These are phyloP conservation scores for Nicotiana paniculata DNA, from an alignment of 257 asterid species.

Conservation along the genomic window DNA sequence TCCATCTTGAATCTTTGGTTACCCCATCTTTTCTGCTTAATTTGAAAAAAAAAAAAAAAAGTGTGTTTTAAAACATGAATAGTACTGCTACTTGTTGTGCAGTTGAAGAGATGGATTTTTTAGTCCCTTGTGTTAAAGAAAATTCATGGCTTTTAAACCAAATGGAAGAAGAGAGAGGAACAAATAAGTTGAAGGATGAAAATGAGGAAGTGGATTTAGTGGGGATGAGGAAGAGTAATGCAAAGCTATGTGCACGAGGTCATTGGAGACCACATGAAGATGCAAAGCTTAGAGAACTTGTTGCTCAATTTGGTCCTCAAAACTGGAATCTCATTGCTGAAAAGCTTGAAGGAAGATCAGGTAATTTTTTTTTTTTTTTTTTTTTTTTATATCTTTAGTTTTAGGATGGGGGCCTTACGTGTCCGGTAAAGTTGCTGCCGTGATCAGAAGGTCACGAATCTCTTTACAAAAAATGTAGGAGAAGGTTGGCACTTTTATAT, in stretches of 20 bases:
- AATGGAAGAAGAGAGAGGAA: neutral
- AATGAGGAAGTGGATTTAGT: neutral
- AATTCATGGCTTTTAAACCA: conserved; percentile 2
- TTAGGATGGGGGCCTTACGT: neutral
- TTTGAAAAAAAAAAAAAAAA: neutral
- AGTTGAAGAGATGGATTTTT: conserved; percentile 1
- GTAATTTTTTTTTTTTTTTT: neutral
- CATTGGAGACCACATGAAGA: conserved; percentile 42
- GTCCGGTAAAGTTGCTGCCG: no score
- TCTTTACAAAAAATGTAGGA: no score
- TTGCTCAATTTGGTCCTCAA: conserved; percentile 27
- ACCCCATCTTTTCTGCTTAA: neutral
- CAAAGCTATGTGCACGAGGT: conserved; percentile 22
- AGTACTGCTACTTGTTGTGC: neutral
- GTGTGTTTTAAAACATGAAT: neutral
- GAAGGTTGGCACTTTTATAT: no score
- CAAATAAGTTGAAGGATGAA: neutral
- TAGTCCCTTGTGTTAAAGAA: neutral
- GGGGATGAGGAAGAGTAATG: neutral
- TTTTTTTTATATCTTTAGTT: neutral
- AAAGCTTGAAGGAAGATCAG: conserved; percentile 36
- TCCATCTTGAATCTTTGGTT: neutral
- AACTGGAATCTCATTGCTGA: conserved; percentile 39
- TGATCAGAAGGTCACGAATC: no score
- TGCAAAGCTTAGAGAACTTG: conserved; percentile 29